Evolutionary conservation across 345 rosid genomes (phyloP), one percentile per base, ranked within the genome.

Genomic region (Hibiscus tridactylites): DNA sequence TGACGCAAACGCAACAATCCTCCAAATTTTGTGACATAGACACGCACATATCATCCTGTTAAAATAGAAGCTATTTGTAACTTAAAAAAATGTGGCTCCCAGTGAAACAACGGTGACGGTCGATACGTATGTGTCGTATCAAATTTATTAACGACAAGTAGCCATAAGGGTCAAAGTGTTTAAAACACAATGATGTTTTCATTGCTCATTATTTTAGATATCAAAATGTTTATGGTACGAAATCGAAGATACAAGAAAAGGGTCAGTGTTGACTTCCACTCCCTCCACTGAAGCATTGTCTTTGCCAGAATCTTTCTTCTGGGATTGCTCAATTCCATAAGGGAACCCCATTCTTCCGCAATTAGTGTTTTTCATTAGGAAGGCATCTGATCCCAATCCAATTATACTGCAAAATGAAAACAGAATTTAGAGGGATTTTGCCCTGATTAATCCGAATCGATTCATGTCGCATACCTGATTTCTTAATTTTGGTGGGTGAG

Each of bases 351-450:
- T 67, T 67, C 65, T 44, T 59, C 47, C 67, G 58, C 75, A 50
- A 42, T 7, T 2, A 6, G 21, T 6, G 50, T 19, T 72, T 2
- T 53, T 54, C 46, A 7, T 28, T 9, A 28, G 6, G 15, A 65
- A 65, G 44, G 65, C 35, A 68, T 54, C 78, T 24, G 77, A 73
- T 8, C 68, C 79, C 65, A 75, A 71, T 8, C 77, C 79, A 64
- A 64, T 59, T 3, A 50, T 9, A 19, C 75, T 73, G 17, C 52
- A 33, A 72, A 54, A 17, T 54, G 59, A 9, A 54, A 54, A 19
- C 1, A 52, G 6, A 13, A 52, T 6, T 52, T 52, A 52, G 16
- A 52, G 19, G 2, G 4, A 49, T 0, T 13, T 47, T 47, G 13
- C 15, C 4, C 3, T 11, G 3, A 6, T 1, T 6, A 6, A 37